Evolutionary conservation across 306 rosid genomes (phyloP).

Genomic region (Arachis hypogaea): DNA sequence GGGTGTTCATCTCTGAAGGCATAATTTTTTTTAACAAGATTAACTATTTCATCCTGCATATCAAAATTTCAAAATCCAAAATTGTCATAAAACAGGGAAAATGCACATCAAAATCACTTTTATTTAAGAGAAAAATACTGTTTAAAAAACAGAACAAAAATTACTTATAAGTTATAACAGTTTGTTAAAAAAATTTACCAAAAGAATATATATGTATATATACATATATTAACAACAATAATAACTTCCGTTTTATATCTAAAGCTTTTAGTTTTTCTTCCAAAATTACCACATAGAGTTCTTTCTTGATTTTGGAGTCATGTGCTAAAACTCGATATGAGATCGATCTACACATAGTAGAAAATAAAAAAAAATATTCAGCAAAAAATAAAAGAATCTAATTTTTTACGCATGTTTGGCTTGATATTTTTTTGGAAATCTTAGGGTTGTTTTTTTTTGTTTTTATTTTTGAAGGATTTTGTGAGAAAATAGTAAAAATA

Average conservation of each 20-base stretch:
- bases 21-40: conserved; percentile 40
- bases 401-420: no score
- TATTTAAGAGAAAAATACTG: no score
- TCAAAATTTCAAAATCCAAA: neutral
- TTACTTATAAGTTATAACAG: neutral
- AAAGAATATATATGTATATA: no score
- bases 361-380: neutral
- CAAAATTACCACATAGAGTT: neutral
- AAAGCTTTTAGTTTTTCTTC: conserved; percentile 32
- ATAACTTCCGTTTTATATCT: conserved; percentile 39
- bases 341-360: neutral
- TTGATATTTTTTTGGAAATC: no score
- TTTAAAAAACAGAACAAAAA: neutral
- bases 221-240: no score
- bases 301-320: neutral
- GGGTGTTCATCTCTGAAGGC: conserved; percentile 12
- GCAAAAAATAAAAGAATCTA: no score
- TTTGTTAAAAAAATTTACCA: no score
- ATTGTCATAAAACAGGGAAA: no score
- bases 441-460: no score
- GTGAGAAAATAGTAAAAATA: no score
- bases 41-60: conserved; percentile 45
- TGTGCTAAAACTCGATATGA: conserved; percentile 10
- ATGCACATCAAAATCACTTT: no score
- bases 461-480: no score